A percentile compares a stretch with the other conserved stretches of the same genome.
Conservation (phyloP, 768 basidiomycete genomes). For the Lactarius akahatsu region DNA sequence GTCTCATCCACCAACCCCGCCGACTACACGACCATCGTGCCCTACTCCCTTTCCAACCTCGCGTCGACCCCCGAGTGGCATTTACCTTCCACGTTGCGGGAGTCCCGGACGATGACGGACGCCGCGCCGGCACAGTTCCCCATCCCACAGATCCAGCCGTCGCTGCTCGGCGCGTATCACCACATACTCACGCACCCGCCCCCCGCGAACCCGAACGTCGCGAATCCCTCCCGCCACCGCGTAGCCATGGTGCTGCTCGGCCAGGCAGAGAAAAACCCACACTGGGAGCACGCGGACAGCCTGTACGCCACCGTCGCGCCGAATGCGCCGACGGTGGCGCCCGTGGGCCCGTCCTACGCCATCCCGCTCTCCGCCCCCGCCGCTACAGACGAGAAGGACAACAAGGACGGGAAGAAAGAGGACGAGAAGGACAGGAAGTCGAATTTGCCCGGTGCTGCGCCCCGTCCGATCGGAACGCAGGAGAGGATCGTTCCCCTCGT, state of each 20-base stretch:
- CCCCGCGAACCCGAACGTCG: conserved; percentile 44
- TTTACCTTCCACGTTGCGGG: conserved; percentile 43
- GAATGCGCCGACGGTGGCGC: conserved; percentile 58
- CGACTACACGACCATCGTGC: conserved; percentile 69
- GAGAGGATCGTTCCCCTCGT: conserved; percentile 62
- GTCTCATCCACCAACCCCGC: conserved; percentile 48
- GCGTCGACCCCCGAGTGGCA: conserved; percentile 68
- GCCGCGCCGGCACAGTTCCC: conserved; percentile 37
- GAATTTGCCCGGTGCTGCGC: conserved; percentile 41
- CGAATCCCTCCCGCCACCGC: conserved; percentile 66
- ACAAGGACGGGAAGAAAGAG: conserved; percentile 56
- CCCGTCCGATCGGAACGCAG: conserved; percentile 43
- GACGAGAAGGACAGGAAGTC: conserved; percentile 54
- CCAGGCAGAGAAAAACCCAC: conserved; percentile 53
- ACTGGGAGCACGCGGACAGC: conserved; percentile 65
- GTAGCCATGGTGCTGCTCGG: conserved; percentile 71
- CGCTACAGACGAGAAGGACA: conserved; percentile 44
- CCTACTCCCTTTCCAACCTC: conserved; percentile 72
- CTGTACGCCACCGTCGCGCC: conserved; percentile 59
- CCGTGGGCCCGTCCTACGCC: conserved; percentile 68
- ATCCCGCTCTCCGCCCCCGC: conserved; percentile 43
- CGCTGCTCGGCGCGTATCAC: conserved; percentile 69
- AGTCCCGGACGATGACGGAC: conserved; percentile 16
- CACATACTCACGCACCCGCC: conserved; percentile 75
- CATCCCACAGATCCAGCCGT: conserved; percentile 59